phyloP scores from a whole-genome alignment of 352 stramenopile genomes.

The Phytophthora ramorum region DNA sequence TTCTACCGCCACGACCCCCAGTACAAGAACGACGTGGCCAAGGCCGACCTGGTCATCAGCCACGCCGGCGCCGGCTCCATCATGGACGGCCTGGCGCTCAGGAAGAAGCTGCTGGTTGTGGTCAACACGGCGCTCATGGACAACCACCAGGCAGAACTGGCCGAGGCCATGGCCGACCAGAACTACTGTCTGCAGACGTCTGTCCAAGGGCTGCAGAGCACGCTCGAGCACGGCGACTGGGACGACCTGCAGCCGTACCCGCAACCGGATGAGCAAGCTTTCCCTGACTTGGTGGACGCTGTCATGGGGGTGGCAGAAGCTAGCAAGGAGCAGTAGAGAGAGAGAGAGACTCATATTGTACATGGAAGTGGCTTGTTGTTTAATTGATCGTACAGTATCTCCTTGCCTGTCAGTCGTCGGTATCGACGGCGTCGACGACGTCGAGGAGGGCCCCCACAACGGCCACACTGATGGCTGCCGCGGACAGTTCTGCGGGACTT shows the following conservation, averaged over 20 bases:
- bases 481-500: slow-evolving; percentile 24
- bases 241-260: slow-evolving; percentile 60
- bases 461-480: slow-evolving; percentile 14
- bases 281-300: slow-evolving; percentile 70
- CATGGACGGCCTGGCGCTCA: slow-evolving; percentile 89
- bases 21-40: slow-evolving; percentile 90
- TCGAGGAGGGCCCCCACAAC: slow-evolving; percentile 31
- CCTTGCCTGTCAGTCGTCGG: slow-evolving; percentile 5
- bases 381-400: too few species aligned
- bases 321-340: slow-evolving; percentile 31
- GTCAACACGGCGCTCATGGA: slow-evolving; percentile 97
- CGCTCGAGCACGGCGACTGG: slow-evolving; percentile 52
- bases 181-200: slow-evolving; percentile 68
- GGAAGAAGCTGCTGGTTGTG: slow-evolving; percentile 92
- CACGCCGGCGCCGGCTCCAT: slow-evolving; percentile 95
- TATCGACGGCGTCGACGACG: slow-evolving; percentile 23
- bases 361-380: slow-evolving; percentile 1
- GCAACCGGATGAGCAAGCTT: slow-evolving; percentile 61
- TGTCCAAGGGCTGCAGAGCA: slow-evolving; percentile 40
- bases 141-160: slow-evolving; percentile 97
- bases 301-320: slow-evolving; percentile 42
- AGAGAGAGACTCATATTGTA: too few species aligned
- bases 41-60: slow-evolving; percentile 94
- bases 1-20: slow-evolving; percentile 93
- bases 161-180: slow-evolving; percentile 88